phyloP scores from a whole-genome alignment of 768 basidiomycete species.

The Strobilomyces echinocephalus region DNA sequence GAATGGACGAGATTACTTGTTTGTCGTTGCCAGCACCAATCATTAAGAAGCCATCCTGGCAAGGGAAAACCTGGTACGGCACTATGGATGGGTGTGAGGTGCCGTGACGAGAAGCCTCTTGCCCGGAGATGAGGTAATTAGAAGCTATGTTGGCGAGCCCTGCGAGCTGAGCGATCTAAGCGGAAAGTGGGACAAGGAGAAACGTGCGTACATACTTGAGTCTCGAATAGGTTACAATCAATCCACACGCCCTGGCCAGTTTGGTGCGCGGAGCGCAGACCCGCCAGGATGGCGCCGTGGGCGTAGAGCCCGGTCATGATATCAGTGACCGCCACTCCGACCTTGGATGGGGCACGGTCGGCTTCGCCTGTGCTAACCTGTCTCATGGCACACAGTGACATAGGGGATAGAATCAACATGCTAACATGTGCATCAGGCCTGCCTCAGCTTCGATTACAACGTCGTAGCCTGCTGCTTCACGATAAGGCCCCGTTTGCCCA shows the following conservation, averaged over 20 bases:
- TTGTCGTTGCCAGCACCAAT: slow-evolving; percentile 89
- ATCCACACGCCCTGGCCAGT: slow-evolving; percentile 89
- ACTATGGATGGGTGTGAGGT: slow-evolving; percentile 93
- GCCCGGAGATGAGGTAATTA: slow-evolving; percentile 83
- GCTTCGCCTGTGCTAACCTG: slow-evolving; percentile 75
- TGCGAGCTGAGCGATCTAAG: slow-evolving; percentile 55
- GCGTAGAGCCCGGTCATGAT: slow-evolving; percentile 85
- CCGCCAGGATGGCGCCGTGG: slow-evolving; percentile 91
- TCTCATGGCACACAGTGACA: slow-evolving; percentile 9
- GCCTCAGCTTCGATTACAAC: slow-evolving; percentile 86
- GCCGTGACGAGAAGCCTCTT: slow-evolving; percentile 83
- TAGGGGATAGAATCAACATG: slow-evolving; percentile 15
- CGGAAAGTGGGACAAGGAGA: neutral
- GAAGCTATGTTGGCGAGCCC: slow-evolving; percentile 90
- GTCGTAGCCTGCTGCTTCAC: slow-evolving; percentile 81
- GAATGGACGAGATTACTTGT: slow-evolving; percentile 46
- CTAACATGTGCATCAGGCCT: slow-evolving; percentile 90
- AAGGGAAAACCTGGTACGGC: slow-evolving; percentile 88
- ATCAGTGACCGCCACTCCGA: slow-evolving; percentile 93
- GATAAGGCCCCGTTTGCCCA: slow-evolving; percentile 87
- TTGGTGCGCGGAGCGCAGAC: slow-evolving; percentile 70
- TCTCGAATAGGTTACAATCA: slow-evolving; percentile 89
- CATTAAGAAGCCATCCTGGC: slow-evolving; percentile 86
- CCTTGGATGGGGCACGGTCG: slow-evolving; percentile 82
- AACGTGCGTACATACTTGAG: slow-evolving; percentile 60